Evolutionary conservation across 179 eudicot species (phyloP), one percentile per base, ranked within the genome.

Genomic region (Vitellaria paradoxa): DNA sequence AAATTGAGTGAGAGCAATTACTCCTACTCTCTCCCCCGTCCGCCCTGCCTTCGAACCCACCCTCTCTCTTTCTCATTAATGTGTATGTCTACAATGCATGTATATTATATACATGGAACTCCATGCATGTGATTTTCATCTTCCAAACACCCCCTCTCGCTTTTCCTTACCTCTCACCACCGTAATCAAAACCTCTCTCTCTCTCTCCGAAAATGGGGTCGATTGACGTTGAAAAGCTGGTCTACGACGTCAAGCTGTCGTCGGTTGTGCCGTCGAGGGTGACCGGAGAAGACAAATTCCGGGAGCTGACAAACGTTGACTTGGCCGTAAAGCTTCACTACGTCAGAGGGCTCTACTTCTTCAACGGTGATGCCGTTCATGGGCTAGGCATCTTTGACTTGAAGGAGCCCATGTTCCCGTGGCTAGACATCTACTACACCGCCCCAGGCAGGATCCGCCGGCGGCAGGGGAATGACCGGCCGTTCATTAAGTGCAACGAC

Each of bases 271-370:
- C 97, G 9, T 89, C 83, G 4, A 85, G 50, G 23, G 73, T 86
- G 23, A 76, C 89, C 9, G 90, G 90, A 1, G 86, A 86, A 20
- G 82, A 83, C 72, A 81, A 72, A 49, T 65, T 14, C 7, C 83
- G 81, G 21, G 87, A 91, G 69, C 78, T 91, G 7, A 85, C 78
- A 1, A 78, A 77, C 79, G 74, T 80, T 30, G 98, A 92, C 81
- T 60, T 92, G 59, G 94, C 90, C 79, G 79, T 91, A 93, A 94
- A 88, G 79, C 78, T 94, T 9, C 98, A 94, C 61, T 91, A 94
- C 81, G 20, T 94, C 0, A 83, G 81, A 49, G 88, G 73, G 3
- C 80, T 92, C 6, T 91, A 94, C 79, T 91, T 87, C 80, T 94
- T 92, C 82, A 42, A 68, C 40, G 37, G 62, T 6, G 78, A 76